Evolutionary conservation across 2,329 filamentous ascomycete species (phyloP), one percentile per base, ranked within the genome.

Genomic region (Leptographium lundbergii): DNA sequence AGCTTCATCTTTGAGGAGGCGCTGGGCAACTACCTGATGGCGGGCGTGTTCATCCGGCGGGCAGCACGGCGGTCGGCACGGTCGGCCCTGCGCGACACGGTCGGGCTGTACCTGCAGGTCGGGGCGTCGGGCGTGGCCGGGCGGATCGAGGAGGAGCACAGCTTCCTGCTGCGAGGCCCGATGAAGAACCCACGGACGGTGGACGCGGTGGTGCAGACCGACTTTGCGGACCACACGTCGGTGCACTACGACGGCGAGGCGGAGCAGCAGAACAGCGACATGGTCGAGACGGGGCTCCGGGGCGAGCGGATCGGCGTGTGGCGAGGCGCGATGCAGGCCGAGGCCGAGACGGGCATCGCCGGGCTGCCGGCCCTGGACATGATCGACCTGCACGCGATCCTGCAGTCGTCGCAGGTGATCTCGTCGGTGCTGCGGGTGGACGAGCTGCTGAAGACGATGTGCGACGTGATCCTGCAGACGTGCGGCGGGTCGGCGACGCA

Each of bases 371-470:
- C 87, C 32, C 78, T 92, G 57, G 88, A 92, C 72, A 91, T 92
- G 85, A 85, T 92, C 67, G 88, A 91, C 69, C 71, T 91, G 62
- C 85, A 88, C 50, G 86, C 86, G 27, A 91, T 92, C 60, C 75
- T 92, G 17, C 84, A 88, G 65, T 89, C 86, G 3, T 90, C 86
- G 11, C 88, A 91, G 67, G 81, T 91, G 51, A 85, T 92, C 51
- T 91, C 88, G 5, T 91, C 87, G 19, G 86, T 91, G 56, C 72
- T 92, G 13, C 81, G 87, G 63, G 81, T 91, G 14, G 87, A 91
- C 63, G 81, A 86, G 65, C 77, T 92, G 4, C 78, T 91, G 61
- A 85, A 86, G 66, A 91, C 88, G 50, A 89, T 92, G 83, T 89
- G 87, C 65, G 84, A 89, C 62, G 88, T 91, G 62, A 89, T 91